Percentiles rank a stretch among this genome's conserved stretches.
Conservation (phyloP, 2,329 filamentous ascomycete genomes). For the Podosphaera leucotricha region DNA sequence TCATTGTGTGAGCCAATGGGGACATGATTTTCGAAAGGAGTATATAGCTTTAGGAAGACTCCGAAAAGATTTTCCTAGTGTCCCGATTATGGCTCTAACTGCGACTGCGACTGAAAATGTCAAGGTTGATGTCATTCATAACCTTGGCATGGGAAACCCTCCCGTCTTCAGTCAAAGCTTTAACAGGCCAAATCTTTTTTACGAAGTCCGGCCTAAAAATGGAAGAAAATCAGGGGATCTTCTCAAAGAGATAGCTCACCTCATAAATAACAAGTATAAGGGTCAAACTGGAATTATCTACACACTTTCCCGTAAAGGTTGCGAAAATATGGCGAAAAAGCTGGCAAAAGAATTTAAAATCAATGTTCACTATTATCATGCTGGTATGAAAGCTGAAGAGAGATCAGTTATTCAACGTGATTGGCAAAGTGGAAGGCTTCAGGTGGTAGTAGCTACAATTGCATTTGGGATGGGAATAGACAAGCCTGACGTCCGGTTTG, state of each 20-base stretch:
- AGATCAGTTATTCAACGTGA: conserved; percentile 49
- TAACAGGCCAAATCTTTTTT: conserved; percentile 84
- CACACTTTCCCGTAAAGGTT: conserved; percentile 62
- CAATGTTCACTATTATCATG: conserved; percentile 66
- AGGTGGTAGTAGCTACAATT: conserved; percentile 93
- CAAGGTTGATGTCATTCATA: conserved; percentile 74
- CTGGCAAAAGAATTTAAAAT: conserved; percentile 39
- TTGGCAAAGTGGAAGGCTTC: conserved; percentile 60
- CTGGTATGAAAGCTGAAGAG: conserved; percentile 42
- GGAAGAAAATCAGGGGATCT: conserved; percentile 30
- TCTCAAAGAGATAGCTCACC: conserved; percentile 27
- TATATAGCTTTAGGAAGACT: conserved; percentile 71
- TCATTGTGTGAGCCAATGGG: conserved; percentile 99
- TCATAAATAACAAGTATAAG: conserved; percentile 47
- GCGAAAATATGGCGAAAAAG: conserved; percentile 54
- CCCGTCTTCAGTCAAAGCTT: conserved; percentile 78
- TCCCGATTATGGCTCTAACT: conserved; percentile 85
- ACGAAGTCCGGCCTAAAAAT: conserved; percentile 56
- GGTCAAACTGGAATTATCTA: conserved; percentile 78
- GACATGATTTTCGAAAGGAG: conserved; percentile 89
- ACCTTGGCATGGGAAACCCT: conserved; percentile 57
- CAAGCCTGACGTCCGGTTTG: conserved; percentile 87
- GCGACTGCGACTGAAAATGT: conserved; percentile 89
- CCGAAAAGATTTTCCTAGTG: conserved; percentile 44
- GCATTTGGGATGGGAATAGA: conserved; percentile 99